Evolutionary conservation across 164 flowering plant genomes (phyloP), one percentile per base, ranked within the genome.

Genomic region (Nelumbo lutea): DNA sequence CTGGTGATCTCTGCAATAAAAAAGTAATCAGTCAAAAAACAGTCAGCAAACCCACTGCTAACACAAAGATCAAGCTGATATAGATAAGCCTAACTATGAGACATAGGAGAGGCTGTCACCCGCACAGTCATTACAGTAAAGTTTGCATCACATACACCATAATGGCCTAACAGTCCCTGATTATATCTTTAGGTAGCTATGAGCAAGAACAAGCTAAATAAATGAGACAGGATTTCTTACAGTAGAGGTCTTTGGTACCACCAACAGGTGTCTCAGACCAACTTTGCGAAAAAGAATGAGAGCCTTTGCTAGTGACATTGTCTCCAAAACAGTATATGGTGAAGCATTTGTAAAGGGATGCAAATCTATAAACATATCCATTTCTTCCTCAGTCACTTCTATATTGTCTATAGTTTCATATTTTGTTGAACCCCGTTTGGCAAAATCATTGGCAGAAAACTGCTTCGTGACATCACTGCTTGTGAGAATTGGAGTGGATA

Each of bases 301-400:
- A 39, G 96, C 97, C 83, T 95, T 95, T 3, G 93, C 98, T 2
- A 95, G 71, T 2, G 98, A 95, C 96, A 90, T 92, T 46, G 96
- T 83, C 81, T 91, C 98, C 64, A 90, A 88, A 44, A 90, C 98
- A 13, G 96, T 89, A 72, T 86, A 92, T 38, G 98, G 98, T 3
- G 98, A 90, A 55, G 91, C 72, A 70, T 95, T 95, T 39, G 91
- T 75, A 72, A 91, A 86, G 1, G 93, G 96, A 78, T 89, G 98
- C 68, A 95, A 79, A 77, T 95, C 97, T 48, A 95, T 58, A 72
- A 75, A 90, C 98, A 91, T 90, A 46, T 90, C 92, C 96, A 86
- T 83, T 80, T 95, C 96, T 77, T 91, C 98, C 5, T 77, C 87
- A 4, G 84, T 83, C 65, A 95, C 58, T 38, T 78, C 74, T 40